Evolutionary conservation across 2,329 filamentous ascomycete genomes (phyloP), one percentile per base, ranked within the genome.

Genomic region (Colletotrichum incanum): DNA sequence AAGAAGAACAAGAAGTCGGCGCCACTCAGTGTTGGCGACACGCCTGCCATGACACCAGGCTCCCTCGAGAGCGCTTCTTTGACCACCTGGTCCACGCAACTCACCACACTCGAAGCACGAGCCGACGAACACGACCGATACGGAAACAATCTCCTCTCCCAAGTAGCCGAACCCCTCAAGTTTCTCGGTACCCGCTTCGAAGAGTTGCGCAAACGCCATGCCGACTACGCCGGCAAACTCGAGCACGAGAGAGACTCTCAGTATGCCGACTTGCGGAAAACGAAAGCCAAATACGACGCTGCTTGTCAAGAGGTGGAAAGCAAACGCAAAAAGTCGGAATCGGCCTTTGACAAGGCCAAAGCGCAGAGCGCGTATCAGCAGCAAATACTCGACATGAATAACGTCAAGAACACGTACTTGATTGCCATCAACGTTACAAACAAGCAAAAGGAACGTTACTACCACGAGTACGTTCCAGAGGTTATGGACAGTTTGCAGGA

Each of bases 391-490:
- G 96, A 99, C 77, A 98, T 98, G 96, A 94, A 96, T 83, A 99
- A 99, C 80, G 89, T 93, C 81, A 99, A 99, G 87, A 99, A 99
- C 81, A 95, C 93, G n/a, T 99, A 99, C 80, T 86, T 99, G 73
- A 98, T 99, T 78, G 90, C 91, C 73, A 98, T 99, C 84, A 97
- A 97, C 80, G 94, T 98, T 71, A 97, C 95, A 43, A 99, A 99
- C 84, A 97, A 96, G 85, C 92, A 98, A 79, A 99, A 98, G 85
- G 95, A 98, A 80, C 94, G 93, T 79, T 98, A 98, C 85, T 99
- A 98, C 79, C 93, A 98, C 80, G 95, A 98, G 82, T 98, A 98
- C 81, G 89, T 99, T 26, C 96, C 96, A 11, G 96, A 98, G 79
- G 85, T 98, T 71, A 88, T 99, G 80, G 94, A 98, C 83, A 95